Evolutionary conservation across 177 flowering plant species (phyloP).

Genomic region (Tripterygium wilfordii): DNA sequence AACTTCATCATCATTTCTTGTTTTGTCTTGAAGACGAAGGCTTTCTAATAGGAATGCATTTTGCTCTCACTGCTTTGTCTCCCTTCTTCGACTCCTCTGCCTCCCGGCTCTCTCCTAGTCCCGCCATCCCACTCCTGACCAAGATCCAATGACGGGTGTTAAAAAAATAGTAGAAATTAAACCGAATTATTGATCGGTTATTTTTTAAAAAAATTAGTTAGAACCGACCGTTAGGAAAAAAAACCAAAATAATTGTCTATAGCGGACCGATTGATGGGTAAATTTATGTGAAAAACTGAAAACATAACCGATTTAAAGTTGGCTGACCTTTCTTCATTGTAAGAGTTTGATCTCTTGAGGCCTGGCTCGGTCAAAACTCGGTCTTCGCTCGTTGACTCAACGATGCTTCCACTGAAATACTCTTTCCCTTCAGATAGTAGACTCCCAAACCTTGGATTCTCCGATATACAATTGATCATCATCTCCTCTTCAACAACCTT

Average conservation of each 20-base stretch:
- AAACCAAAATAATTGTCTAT: too few relatives aligned
- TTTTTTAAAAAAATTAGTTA: too few relatives aligned
- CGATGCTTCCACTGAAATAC: slow-evolving; percentile 89
- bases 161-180: too few relatives aligned
- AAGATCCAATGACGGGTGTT: too few relatives aligned
- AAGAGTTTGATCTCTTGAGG: slow-evolving; percentile 67
- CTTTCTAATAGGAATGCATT: slow-evolving; percentile 55
- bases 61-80: slow-evolving; percentile 29
- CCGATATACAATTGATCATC: slow-evolving; percentile 66
- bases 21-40: slow-evolving; percentile 24
- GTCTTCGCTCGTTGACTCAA: slow-evolving; percentile 46
- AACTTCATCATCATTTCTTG: too few relatives aligned
- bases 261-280: too few relatives aligned
- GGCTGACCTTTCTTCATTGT: slow-evolving; percentile 69
- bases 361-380: slow-evolving; percentile 22
- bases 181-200: too few relatives aligned
- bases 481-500: slow-evolving; percentile 23
- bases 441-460: slow-evolving; percentile 81
- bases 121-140: slow-evolving; percentile 33
- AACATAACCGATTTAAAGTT: too few relatives aligned
- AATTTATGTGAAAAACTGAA: too few relatives aligned
- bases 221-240: too few relatives aligned
- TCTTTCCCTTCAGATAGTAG: slow-evolving; percentile 71
- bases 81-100: slow-evolving; percentile 16
- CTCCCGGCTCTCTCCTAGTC: slow-evolving; percentile 13